Base-by-base conservation (phyloP, 306 rosid genomes). In the Acacia confusa region DNA sequence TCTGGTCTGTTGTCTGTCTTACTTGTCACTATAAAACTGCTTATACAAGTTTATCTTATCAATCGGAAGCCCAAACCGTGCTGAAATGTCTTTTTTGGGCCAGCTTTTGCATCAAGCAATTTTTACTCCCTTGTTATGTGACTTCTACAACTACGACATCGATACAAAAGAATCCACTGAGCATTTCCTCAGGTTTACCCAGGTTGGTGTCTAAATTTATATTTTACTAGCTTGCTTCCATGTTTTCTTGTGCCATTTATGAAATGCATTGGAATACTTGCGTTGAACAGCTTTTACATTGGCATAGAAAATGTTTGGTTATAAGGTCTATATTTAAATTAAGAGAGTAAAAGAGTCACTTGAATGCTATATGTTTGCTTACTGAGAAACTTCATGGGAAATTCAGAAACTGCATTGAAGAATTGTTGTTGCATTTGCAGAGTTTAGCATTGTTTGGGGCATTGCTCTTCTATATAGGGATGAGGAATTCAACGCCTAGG, bases 361-460 rank as follows among this genome's bases (percentile, higher is more conserved):
- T 6, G 40, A 36, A 36, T 36, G 40, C 40, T 36, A 36, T 6
- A 36, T 36, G 40, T 48, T 48, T 16, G 16, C 20, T 16, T 9
- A 48, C 55, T 15, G 55, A 3, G 12, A 57, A 57, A 57, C 32
- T 10, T 57, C 30, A 57, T 2, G 12, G 64, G 14, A 9, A 57
- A 57, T 57, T 22, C 28, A 57, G 30, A 61, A 27, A 13, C 12
- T 61, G 20, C 68, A 61, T 27, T 25, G 11, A 61, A 20, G 30
- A 2, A 7, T 65, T 73, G 6, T 34, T 44, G 4, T 43, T 44
- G 7, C 28, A 75, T 76, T 60, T 82, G 83, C 89, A 91, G 95
- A 86, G 85, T 73, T 74, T 91, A 87, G 95, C 95, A 27, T 79
- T 91, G 76, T 86, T 91, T 63, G 95, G 95, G 60, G 95, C 95